phyloP scores from a whole-genome alignment of 176 grass and related monocot genomes.

The Dactylis glomerata region DNA sequence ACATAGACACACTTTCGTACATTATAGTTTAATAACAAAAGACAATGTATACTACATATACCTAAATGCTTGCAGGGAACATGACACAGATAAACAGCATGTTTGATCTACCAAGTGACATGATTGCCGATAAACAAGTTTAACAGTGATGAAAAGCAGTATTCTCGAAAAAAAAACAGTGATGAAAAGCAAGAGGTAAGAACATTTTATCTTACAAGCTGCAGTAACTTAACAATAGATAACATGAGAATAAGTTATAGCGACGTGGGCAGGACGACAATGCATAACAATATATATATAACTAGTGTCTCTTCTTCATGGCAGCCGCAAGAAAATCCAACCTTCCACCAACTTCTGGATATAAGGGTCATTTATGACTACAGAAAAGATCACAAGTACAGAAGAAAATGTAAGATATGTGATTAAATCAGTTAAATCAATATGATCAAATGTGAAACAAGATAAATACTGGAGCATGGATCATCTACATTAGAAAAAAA shows the following conservation, averaged over 20 bases:
- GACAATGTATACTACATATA: neutral
- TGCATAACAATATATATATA: neutral
- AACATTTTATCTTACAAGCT: neutral
- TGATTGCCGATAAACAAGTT: neutral
- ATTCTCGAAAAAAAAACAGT: too few relatives aligned
- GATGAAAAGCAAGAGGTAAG: too few relatives aligned
- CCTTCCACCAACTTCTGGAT: neutral
- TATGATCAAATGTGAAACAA: neutral
- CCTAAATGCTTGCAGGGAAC: neutral
- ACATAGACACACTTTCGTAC: too few relatives aligned
- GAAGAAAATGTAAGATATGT: neutral
- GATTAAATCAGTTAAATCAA: neutral
- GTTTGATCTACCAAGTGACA: neutral
- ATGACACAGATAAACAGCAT: neutral
- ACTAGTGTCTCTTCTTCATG: neutral
- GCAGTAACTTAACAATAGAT: neutral
- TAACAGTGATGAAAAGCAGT: neutral
- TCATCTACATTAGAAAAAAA: neutral
- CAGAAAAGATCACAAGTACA: neutral
- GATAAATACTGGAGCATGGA: neutral
- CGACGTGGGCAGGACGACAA: neutral
- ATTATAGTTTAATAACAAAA: too few relatives aligned
- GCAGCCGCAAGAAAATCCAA: neutral
- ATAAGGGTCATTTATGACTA: neutral
- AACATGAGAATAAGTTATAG: neutral